A percentile compares a stretch with the other conserved stretches of the same genome.
Conservation (phyloP, 2,329 filamentous ascomycete genomes). For the Venturia effusa region DNA sequence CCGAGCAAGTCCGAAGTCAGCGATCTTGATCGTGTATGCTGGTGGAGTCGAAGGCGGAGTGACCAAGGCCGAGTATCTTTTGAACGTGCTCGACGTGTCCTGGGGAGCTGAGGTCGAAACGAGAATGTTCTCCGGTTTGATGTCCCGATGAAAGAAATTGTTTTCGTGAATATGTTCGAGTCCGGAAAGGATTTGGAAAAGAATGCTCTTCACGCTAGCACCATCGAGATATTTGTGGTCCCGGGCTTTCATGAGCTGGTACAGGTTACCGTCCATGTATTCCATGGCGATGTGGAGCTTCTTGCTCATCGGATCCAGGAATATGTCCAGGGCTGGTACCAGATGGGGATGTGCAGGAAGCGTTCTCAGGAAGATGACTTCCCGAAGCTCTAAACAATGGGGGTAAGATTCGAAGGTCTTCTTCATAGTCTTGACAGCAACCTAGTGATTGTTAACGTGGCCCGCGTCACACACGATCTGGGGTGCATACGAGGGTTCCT, state of each 20-base stretch:
- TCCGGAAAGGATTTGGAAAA: conserved; percentile 93
- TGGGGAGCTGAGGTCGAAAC: conserved; percentile 81
- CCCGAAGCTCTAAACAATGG: conserved; percentile 83
- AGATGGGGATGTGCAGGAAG: conserved; percentile 81
- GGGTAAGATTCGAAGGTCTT: conserved; percentile 92
- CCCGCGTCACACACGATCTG: background rate
- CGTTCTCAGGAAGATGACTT: conserved; percentile 91
- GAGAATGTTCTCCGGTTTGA: conserved; percentile 97
- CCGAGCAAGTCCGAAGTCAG: conserved; percentile 93
- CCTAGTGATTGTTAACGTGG: conserved; percentile 40
- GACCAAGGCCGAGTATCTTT: conserved; percentile 83
- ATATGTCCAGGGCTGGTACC: conserved; percentile 96
- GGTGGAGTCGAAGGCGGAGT: conserved; percentile 93
- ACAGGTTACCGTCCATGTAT: conserved; percentile 98
- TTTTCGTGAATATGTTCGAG: conserved; percentile 96
- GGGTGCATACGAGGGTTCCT: conserved; percentile 67
- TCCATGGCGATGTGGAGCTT: conserved; percentile 99
- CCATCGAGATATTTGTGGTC: conserved; percentile 92
- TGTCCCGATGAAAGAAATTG: conserved; percentile 96
- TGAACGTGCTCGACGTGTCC: conserved; percentile 75
- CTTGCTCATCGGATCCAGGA: conserved; percentile 89
- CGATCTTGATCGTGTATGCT: conserved; percentile 93
- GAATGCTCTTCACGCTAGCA: conserved; percentile 88
- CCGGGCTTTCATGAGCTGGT: conserved; percentile 96
- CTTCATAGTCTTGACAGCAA: conserved; percentile 99